These are phyloP conservation scores for Coemansia sp. DNA, from an alignment of 192 early-diverging fungal genomes.

Conservation along the genomic window DNA sequence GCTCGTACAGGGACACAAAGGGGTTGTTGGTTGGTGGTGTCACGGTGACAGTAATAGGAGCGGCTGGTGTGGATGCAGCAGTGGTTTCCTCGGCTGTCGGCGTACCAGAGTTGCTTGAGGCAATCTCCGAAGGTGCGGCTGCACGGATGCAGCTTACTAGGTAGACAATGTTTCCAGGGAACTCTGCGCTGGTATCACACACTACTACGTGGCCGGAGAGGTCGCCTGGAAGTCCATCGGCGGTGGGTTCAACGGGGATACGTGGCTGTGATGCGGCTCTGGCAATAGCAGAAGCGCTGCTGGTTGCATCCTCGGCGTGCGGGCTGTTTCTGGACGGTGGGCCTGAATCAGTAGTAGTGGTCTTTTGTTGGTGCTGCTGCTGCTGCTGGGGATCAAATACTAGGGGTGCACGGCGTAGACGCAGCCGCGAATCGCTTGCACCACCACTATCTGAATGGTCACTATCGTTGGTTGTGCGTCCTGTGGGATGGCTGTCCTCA, in stretches of 20 bases:
- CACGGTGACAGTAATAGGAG: background rate
- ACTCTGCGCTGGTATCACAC: constrained; percentile 56
- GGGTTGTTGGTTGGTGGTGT: constrained; percentile 6
- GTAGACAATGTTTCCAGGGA: constrained; percentile 64
- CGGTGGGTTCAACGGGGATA: constrained; percentile 7
- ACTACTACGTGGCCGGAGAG: constrained; percentile 59
- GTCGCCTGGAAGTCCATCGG: constrained; percentile 33
- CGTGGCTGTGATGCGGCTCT: constrained; percentile 1
- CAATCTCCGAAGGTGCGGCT: constrained; percentile 46
- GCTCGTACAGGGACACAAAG: constrained; percentile 46
- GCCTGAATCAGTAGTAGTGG: constrained; percentile 16
- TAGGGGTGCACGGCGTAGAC: constrained; percentile 35
- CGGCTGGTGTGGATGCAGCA: background rate
- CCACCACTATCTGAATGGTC: constrained; percentile 5
- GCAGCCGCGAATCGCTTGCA: background rate
- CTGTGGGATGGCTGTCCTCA: constrained; percentile 6
- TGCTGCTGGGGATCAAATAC: constrained; percentile 37
- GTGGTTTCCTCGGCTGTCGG: constrained; percentile 9
- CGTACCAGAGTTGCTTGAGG: too few relatives aligned
- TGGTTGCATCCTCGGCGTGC: background rate
- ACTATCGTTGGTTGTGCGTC: constrained; percentile 10
- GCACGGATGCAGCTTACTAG: constrained; percentile 64
- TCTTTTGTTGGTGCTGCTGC: constrained; percentile 23
- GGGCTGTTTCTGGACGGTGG: too few relatives aligned
- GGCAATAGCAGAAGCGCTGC: background rate